Evolutionary conservation across 768 basidiomycete species (phyloP).

Genomic region (Leccinum subgranulosum): DNA sequence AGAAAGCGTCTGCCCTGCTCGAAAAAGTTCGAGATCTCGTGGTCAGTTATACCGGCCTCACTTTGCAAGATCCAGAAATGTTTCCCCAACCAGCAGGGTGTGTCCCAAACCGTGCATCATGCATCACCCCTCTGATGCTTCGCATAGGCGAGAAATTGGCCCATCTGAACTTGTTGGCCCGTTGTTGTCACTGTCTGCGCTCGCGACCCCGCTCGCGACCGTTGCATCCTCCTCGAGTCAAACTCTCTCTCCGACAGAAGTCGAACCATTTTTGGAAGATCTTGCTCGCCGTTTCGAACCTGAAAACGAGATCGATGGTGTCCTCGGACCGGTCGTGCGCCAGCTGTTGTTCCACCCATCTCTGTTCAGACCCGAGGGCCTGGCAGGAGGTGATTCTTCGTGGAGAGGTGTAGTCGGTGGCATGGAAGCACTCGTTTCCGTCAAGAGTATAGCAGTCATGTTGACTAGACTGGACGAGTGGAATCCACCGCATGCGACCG

Average conservation of each 20-base stretch:
- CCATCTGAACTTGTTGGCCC: conserved; percentile 76
- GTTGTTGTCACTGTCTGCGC: conserved; percentile 70
- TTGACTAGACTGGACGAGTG: conserved; percentile 73
- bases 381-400: conserved; percentile 67
- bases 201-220: conserved; percentile 62
- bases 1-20: conserved; percentile 57
- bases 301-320: conserved; percentile 70
- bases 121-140: conserved; percentile 2
- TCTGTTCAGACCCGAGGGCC: conserved; percentile 62
- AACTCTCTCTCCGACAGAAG: conserved; percentile 60
- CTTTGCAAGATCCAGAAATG: conserved; percentile 89
- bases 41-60: conserved; percentile 86
- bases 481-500: conserved; percentile 60
- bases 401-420: conserved; percentile 90
- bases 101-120: conserved; percentile 19
- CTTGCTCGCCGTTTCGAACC: conserved; percentile 77
- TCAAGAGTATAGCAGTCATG: conserved; percentile 83
- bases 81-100: conserved; percentile 86
- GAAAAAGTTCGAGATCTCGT: conserved; percentile 80
- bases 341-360: conserved; percentile 62
- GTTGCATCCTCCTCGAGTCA: conserved; percentile 40
- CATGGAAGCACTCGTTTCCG: conserved; percentile 71
- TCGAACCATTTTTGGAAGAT: conserved; percentile 81
- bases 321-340: conserved; percentile 74
- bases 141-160: conserved; percentile 63